Conservation (phyloP, 2,329 filamentous ascomycete genomes). For the Calonectria leucothoes region DNA sequence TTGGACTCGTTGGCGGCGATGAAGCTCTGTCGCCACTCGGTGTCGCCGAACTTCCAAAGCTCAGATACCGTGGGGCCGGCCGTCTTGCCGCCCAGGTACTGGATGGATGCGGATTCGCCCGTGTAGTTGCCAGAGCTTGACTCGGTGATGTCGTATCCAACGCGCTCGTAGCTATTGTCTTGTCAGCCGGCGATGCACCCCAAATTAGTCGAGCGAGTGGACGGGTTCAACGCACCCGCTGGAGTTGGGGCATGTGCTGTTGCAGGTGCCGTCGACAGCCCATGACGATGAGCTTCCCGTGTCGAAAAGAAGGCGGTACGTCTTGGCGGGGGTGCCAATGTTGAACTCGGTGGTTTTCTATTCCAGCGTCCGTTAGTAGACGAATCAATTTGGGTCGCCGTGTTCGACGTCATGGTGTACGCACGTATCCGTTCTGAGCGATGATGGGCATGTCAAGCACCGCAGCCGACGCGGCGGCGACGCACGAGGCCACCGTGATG, state of each 20-base stretch:
- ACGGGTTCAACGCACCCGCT: conserved; percentile 39
- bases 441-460: conserved; percentile 28
- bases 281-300: conserved; percentile 50
- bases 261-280: conserved; percentile 44
- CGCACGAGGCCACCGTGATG: neutral
- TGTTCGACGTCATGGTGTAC: neutral
- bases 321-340: conserved; percentile 44
- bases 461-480: conserved; percentile 1
- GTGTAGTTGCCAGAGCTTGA: conserved; percentile 42
- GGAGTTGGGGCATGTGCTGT: conserved; percentile 42
- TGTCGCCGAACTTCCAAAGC: conserved; percentile 33
- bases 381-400: neutral
- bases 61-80: conserved; percentile 43
- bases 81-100: conserved; percentile 46
- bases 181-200: neutral
- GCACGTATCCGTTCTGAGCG: conserved; percentile 26
- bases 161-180: conserved; percentile 36
- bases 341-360: conserved; percentile 22
- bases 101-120: conserved; percentile 38
- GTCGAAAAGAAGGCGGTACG: conserved; percentile 47
- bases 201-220: neutral
- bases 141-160: conserved; percentile 40
- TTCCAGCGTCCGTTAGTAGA: neutral
- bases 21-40: conserved; percentile 46
- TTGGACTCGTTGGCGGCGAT: conserved; percentile 43